These are phyloP conservation scores for Verticillium isaacii DNA, from an alignment of 2,329 filamentous ascomycete species.

Conservation along the genomic window DNA sequence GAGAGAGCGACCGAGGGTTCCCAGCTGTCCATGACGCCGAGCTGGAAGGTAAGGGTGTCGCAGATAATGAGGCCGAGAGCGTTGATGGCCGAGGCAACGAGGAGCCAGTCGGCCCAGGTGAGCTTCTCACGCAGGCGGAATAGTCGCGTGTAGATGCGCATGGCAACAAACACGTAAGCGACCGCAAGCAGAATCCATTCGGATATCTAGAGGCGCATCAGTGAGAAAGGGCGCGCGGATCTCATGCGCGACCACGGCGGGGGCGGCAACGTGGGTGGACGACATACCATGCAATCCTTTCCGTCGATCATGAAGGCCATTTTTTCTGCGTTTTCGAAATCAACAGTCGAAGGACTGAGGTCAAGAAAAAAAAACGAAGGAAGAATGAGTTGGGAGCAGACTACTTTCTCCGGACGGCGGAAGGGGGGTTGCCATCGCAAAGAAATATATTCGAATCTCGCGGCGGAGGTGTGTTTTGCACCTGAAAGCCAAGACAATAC, in stretches of 20 bases:
- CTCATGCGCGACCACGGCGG: too few species aligned
- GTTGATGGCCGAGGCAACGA: slow-evolving; percentile 21
- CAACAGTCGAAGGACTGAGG: neutral
- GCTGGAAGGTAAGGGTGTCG: slow-evolving; percentile 24
- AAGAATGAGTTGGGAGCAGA: neutral
- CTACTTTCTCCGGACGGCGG: too few species aligned
- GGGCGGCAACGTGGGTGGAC: neutral
- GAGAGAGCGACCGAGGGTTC: slow-evolving; percentile 23
- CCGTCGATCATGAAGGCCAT: slow-evolving; percentile 17
- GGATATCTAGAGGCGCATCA: slow-evolving; percentile 17
- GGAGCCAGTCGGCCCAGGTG: slow-evolving; percentile 21
- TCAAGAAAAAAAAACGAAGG: neutral
- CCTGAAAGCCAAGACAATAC: too few species aligned
- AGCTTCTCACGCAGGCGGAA: slow-evolving; percentile 23
- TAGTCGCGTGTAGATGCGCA: slow-evolving; percentile 26
- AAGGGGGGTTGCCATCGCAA: too few species aligned
- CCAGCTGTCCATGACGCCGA: slow-evolving; percentile 25
- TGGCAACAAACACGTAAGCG: slow-evolving; percentile 20
- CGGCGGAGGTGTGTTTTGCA: too few species aligned
- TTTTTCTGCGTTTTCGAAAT: neutral
- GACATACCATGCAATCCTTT: slow-evolving; percentile 18
- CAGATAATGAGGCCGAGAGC: slow-evolving; percentile 27
- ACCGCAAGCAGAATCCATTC: slow-evolving; percentile 25
- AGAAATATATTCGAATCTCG: too few species aligned
- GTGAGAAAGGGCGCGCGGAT: neutral